A percentile compares a stretch with the other conserved stretches of the same genome.
Conservation (phyloP, 2,329 filamentous ascomycete species). For the Hymenoscyphus scutula region DNA sequence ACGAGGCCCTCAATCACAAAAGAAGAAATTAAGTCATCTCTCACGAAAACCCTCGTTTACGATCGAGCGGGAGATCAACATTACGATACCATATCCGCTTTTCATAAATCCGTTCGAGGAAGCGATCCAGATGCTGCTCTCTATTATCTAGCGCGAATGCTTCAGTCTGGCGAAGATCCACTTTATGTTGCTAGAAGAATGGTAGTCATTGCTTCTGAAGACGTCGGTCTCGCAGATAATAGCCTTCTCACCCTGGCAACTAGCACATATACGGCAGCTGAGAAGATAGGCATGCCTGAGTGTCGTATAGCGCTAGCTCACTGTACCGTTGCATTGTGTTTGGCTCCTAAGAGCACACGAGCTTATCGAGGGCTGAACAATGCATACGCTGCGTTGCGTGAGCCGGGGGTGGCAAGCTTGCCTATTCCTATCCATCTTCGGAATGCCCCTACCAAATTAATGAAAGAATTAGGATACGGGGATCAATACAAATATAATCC, state of each 20-base stretch:
- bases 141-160: constrained; percentile 95
- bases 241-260: constrained; percentile 80
- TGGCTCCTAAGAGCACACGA: constrained; percentile 82
- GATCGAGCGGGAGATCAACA: constrained; percentile 94
- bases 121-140: constrained; percentile 82
- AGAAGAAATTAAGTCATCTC: constrained; percentile 72
- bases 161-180: constrained; percentile 90
- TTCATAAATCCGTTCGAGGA: constrained; percentile 93
- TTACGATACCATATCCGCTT: constrained; percentile 95
- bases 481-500: constrained; percentile 96
- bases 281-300: constrained; percentile 94
- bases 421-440: constrained; percentile 84
- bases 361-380: constrained; percentile 81
- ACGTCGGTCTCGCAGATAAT: constrained; percentile 88
- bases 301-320: constrained; percentile 90
- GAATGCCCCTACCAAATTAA: constrained; percentile 87
- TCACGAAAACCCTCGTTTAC: constrained; percentile 93
- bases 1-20: constrained; percentile 64
- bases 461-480: constrained; percentile 91
- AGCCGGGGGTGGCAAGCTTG: constrained; percentile 78
- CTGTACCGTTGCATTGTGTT: constrained; percentile 73
- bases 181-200: constrained; percentile 89
- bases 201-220: constrained; percentile 92
- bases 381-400: constrained; percentile 72
- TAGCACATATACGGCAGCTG: constrained; percentile 78